Percentiles rank a stretch among this genome's conserved stretches.
These are phyloP conservation scores for Lipomyces spencermartinsiae DNA, from an alignment of 805 yeast species.

Conservation along the genomic window DNA sequence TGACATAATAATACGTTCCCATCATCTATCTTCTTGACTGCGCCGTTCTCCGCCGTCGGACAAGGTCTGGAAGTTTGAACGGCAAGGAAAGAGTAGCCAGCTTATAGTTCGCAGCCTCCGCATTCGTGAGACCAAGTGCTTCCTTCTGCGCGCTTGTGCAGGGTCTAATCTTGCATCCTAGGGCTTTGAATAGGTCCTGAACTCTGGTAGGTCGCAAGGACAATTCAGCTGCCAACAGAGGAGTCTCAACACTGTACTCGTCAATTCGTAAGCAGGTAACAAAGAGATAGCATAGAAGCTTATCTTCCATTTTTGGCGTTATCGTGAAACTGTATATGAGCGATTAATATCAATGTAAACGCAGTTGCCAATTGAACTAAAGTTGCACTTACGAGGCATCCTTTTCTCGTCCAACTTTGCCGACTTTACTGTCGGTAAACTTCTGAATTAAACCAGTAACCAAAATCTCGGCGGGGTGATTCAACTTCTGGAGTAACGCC, in stretches of 20 bases:
- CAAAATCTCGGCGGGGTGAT: slow-evolving; percentile 73
- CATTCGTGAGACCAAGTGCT: slow-evolving; percentile 46
- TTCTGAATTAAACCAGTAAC: slow-evolving; percentile 73
- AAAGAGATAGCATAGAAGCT: slow-evolving; percentile 77
- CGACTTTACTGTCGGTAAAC: slow-evolving; percentile 71
- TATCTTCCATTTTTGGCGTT: slow-evolving; percentile 89
- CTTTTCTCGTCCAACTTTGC: slow-evolving; percentile 44
- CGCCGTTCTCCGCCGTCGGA: slow-evolving; percentile 25
- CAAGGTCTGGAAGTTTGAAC: slow-evolving; percentile 69
- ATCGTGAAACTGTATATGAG: slow-evolving; percentile 57
- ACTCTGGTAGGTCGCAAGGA: slow-evolving; percentile 62
- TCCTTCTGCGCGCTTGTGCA: slow-evolving; percentile 55
- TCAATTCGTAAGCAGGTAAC: slow-evolving; percentile 77
- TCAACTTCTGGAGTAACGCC: slow-evolving; percentile 60
- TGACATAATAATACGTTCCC: background rate
- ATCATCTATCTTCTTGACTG: slow-evolving; percentile 9
- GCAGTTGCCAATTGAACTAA: slow-evolving; percentile 32
- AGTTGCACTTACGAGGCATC: slow-evolving; percentile 15
- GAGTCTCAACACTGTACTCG: slow-evolving; percentile 72
- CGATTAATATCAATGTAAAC: slow-evolving; percentile 46
- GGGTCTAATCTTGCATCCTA: slow-evolving; percentile 81
- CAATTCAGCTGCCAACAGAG: slow-evolving; percentile 84
- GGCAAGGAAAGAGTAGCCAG: slow-evolving; percentile 88
- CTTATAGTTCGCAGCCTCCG: slow-evolving; percentile 61
- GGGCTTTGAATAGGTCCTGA: slow-evolving; percentile 66